These are phyloP conservation scores for Zygosaccharomyces pseudobailii DNA, from an alignment of 1,139 yeast genomes.

Conservation along the genomic window DNA sequence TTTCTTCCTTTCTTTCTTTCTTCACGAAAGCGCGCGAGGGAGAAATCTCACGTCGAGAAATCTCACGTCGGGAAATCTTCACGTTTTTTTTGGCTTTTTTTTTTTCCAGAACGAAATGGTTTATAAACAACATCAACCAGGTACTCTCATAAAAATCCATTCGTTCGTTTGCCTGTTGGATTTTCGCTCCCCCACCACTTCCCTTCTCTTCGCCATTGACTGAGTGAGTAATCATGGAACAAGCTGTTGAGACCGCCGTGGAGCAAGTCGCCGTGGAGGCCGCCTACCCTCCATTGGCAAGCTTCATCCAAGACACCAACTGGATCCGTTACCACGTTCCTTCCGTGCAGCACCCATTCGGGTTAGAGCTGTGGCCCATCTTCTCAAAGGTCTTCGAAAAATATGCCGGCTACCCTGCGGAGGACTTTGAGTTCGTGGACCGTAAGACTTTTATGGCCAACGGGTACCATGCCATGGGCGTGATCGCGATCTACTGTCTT, in stretches of 20 bases:
- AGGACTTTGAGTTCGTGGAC: conserved; percentile 60
- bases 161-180: background rate
- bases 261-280: conserved; percentile 13
- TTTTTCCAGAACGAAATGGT: background rate
- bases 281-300: conserved; percentile 9
- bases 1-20: background rate
- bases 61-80: too few relatives aligned
- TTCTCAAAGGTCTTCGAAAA: conserved; percentile 55
- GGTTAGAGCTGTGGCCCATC: conserved; percentile 83
- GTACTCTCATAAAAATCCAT: background rate
- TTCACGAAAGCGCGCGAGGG: background rate
- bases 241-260: conserved; percentile 16
- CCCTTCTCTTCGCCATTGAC: background rate
- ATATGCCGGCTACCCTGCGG: conserved; percentile 62
- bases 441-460: conserved; percentile 64
- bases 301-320: conserved; percentile 11
- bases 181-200: background rate
- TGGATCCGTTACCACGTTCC: conserved; percentile 42
- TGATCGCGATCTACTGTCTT: conserved; percentile 64
- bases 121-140: background rate
- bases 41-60: background rate
- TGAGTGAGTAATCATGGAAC: conserved; percentile 7
- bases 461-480: conserved; percentile 60
- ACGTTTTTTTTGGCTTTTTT: background rate
- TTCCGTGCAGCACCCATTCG: conserved; percentile 78